Base-by-base conservation (phyloP, 1,284 basidiomycete species). In the Tylopilus sp. region DNA sequence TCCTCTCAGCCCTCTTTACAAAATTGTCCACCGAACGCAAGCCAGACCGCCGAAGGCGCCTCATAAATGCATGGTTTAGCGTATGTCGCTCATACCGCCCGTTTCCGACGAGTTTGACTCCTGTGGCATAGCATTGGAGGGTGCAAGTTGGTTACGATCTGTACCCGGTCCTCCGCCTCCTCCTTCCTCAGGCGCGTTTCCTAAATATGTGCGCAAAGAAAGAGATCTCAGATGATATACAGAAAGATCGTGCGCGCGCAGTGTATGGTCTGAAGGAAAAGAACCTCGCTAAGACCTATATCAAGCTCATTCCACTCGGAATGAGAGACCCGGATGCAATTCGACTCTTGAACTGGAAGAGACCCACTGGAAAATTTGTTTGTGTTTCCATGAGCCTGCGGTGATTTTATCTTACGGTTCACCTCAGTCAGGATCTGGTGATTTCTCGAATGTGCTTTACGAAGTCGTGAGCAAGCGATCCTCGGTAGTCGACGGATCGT, bases 261-360 rank as follows among this genome's bases (percentile, higher is more conserved):
- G 84, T 92, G 0, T 97, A 97, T 67, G 89, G 90, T 9, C 67
- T 96, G 55, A 97, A 97, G 66, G 95, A 97, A 71, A 87, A 88
- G 68, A 89, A 88, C 60, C 72, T 97, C 2, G 92, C 92, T 3
- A 94, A 92, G 67, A 83, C 81, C 10, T 95, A 94, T 64, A 91
- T 94, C 69, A 86, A 89, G 53, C 76, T 94, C 0, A 87, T 97
- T 34, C 90, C 89, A 0, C 73, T 97, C 1, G 82, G 86, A 41
- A 78, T 72, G 61, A 82, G 83, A 61, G 86, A 89, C 49, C 84
- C 84, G 2, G 88, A 92, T 56, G 87, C 92, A 0, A 77, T 86
- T 44, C 79, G 87, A 28, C 70, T 97, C 39, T 70, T 89, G 42
- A 87, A 95, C 57, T 97, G 94, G 94, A 97, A 94, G 72, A 84